Evolutionary conservation across 257 asterid genomes (phyloP), one percentile per base, ranked within the genome.

Genomic region (Solanum chmielewskii): DNA sequence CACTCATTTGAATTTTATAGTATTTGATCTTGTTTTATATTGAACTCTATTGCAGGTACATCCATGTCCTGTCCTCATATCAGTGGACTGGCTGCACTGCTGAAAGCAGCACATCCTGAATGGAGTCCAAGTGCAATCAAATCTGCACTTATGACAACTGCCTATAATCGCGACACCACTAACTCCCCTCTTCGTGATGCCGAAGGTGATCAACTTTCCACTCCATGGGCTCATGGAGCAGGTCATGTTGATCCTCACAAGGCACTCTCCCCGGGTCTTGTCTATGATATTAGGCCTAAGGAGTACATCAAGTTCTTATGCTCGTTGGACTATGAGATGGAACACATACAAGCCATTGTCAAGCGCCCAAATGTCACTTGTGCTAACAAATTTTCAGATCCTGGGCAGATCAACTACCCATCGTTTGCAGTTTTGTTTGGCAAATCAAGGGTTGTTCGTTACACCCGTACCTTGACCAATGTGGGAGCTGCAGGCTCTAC

Each of bases 321-420:
- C 88, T 90, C 93, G 13, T 83, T 91, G 83, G 69, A 84, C 85
- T 94, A 94, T 59, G 90, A 93, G 12, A 10, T 81, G 6, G 93
- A 87, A 10, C 93, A 90, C 84, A 62, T 96, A 13, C 94, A 91
- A 81, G 35, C 89, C 11, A 88, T 96, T 6, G 93, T 86, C 41
- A 94, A 91, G 89, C 93, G 89, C 64, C 90, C 92, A 0, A 96
- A 96, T 41, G 80, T 94, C 69, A 93, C 96, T 4, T 96, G 99
- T 66, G 29, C 92, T 4, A 90, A 87, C 89, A 94, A 88, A 69
- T 91, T 92, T 81, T 75, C 73, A 0, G 93, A 94, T 70, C 99
- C 99, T 0, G 97, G 99, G 29, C 97, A 94, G 92, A 94, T 96
- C 60, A 96, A 96, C 91, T 96, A 96, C 73, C 99, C 99, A 0